These are phyloP conservation scores for Alternaria metachromatica DNA, from an alignment of 2,329 filamentous ascomycete genomes.

Conservation along the genomic window DNA sequence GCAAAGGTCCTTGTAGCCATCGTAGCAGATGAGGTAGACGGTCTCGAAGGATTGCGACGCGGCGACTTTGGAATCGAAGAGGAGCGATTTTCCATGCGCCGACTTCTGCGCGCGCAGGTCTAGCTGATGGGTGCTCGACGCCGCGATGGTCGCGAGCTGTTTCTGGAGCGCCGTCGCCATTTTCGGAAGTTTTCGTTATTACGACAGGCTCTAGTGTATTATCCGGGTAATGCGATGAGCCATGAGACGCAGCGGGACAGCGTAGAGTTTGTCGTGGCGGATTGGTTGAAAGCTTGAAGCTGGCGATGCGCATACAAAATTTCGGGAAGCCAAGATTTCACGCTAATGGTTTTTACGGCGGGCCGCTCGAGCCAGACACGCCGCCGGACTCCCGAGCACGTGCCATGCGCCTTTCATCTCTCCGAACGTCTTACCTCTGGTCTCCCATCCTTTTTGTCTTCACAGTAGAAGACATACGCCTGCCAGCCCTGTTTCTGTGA, in stretches of 20 bases:
- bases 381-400: conserved; percentile 17
- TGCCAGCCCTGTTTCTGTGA: background rate
- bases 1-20: conserved; percentile 92
- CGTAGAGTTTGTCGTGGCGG: conserved; percentile 28
- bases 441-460: background rate
- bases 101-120: conserved; percentile 92
- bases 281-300: conserved; percentile 3
- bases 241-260: conserved; percentile 33
- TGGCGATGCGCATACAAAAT: conserved; percentile 21
- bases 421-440: background rate
- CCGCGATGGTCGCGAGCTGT: conserved; percentile 91
- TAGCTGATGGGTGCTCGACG: conserved; percentile 86
- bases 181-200: background rate
- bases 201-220: background rate
- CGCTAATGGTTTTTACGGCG: conserved; percentile 21
- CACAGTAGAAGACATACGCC: background rate
- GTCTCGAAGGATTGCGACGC: conserved; percentile 89
- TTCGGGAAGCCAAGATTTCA: conserved; percentile 32
- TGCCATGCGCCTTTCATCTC: conserved; percentile 13
- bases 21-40: conserved; percentile 83
- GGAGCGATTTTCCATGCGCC: conserved; percentile 90
- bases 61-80: conserved; percentile 87
- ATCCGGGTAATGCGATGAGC: conserved; percentile 13
- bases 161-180: conserved; percentile 87
- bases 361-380: conserved; percentile 8